These are phyloP conservation scores for Arctium lappa DNA, from an alignment of 129 eudicot genomes.

Conservation along the genomic window DNA sequence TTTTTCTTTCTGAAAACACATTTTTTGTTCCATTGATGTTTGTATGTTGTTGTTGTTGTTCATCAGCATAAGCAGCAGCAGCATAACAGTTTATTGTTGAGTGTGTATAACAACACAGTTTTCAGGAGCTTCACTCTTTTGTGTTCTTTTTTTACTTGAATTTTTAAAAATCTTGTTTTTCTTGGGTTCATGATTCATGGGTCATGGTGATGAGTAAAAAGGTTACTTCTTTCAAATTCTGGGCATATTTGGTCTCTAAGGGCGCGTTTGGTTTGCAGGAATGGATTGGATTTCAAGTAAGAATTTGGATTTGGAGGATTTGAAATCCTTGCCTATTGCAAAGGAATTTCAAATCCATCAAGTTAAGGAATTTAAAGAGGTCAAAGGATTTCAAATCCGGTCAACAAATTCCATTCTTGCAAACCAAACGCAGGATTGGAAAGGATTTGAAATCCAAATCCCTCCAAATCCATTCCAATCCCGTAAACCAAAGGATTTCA, in stretches of 20 bases:
- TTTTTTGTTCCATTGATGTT: constrained; percentile 29
- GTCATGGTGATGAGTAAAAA: background rate
- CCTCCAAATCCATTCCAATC: too few species aligned
- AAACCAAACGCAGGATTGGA: too few species aligned
- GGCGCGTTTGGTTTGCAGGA: background rate
- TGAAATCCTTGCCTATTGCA: too few species aligned
- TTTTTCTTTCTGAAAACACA: background rate
- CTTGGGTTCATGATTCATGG: background rate
- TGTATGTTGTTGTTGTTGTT: background rate
- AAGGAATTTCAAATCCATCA: too few species aligned
- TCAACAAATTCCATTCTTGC: too few species aligned
- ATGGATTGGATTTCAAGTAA: too few species aligned
- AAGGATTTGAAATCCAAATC: too few species aligned
- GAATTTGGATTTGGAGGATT: too few species aligned
- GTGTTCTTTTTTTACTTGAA: background rate
- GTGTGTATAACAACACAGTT: constrained; percentile 27
- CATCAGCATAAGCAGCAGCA: background rate
- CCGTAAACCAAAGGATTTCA: too few species aligned
- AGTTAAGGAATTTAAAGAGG: too few species aligned
- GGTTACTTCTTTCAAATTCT: too few species aligned
- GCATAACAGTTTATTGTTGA: constrained; percentile 21
- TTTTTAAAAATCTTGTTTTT: background rate
- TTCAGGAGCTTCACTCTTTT: constrained; percentile 26
- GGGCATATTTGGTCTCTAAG: background rate
- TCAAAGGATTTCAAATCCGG: too few species aligned